Evolutionary conservation across 225 moss, liverwort and hornwort genomes (phyloP).

Genomic region (Neckera pumila): DNA sequence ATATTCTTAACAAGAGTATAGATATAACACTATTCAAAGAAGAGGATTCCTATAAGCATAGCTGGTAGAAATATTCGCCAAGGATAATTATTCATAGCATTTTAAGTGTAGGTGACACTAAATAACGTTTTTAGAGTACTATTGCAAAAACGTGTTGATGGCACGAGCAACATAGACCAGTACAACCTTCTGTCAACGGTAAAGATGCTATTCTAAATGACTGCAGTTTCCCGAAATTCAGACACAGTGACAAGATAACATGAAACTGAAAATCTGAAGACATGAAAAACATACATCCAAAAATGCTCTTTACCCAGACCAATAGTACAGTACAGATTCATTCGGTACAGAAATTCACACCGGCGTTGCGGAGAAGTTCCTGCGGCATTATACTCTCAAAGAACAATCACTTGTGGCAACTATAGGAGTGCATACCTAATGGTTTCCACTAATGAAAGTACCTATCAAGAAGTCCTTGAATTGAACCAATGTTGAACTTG

Average conservation of each 20-base stretch:
- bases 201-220: not conserved
- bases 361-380: not conserved
- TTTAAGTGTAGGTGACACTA: not conserved
- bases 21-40: not conserved
- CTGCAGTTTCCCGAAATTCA: not conserved
- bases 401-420: not conserved
- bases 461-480: not conserved
- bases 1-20: not conserved
- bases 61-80: not conserved
- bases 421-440: not conserved
- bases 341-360: not conserved
- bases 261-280: not conserved
- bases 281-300: not conserved
- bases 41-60: not conserved
- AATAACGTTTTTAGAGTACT: no score
- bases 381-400: not conserved
- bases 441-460: not conserved
- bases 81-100: not conserved
- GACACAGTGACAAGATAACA: not conserved
- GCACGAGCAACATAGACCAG: not conserved
- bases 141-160: not conserved
- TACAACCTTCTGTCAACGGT: not conserved
- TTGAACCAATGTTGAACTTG: not conserved
- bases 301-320: not conserved
- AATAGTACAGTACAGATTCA: not conserved